Evolutionary conservation across 1,284 basidiomycete species (phyloP), one percentile per base, ranked within the genome.

Genomic region (Microbotryum intermedium): DNA sequence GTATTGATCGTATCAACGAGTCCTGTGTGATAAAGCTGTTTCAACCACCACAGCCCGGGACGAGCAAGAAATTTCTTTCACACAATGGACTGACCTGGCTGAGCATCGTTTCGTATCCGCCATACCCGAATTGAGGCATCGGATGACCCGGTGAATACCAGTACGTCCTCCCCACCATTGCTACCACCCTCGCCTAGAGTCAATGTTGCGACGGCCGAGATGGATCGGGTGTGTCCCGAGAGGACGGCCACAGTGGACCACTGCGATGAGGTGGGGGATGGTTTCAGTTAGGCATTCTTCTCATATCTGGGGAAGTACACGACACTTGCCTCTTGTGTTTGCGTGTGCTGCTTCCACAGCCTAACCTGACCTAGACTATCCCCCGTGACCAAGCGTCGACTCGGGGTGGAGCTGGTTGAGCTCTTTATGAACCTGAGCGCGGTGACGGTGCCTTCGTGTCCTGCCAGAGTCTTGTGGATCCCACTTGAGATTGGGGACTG

Each of bases 71-170:
- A 46, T 30, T 28, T 45, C 50, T 25, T 45, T 46, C 10, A 43
- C 44, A 26, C 43, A 42, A 21, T 26, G 50, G 42, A 48, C 46
- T 7, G n/a, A 58, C 58, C 46, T 55, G 51, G 34, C 34, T 39
- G n/a, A 49, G 56, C 54, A 28, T 53, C 52, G 2, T 55, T 50
- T n/a, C 69, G 39, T 4, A 54, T 60, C n/a, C 74, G 74, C 88
- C 88, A 94, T 20, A 89, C 76, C 72, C 85, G 87, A 47, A 92
- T 78, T 1, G 75, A 75, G 0, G 83, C 82, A 72, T 94, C 89
- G 0, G 90, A 92, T 30, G 86, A 84, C 2, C 88, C 90, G 1
- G 88, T 88, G 3, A 85, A 78, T 7, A 92, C 46, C 7, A 70
- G 66, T 44, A 77, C 76, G 34, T 77, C 70, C 0, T 55, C 55